A percentile compares a stretch with the other conserved stretches of the same genome.
Conservation (phyloP, 768 basidiomycete species). For the Tricholoma sp. region DNA sequence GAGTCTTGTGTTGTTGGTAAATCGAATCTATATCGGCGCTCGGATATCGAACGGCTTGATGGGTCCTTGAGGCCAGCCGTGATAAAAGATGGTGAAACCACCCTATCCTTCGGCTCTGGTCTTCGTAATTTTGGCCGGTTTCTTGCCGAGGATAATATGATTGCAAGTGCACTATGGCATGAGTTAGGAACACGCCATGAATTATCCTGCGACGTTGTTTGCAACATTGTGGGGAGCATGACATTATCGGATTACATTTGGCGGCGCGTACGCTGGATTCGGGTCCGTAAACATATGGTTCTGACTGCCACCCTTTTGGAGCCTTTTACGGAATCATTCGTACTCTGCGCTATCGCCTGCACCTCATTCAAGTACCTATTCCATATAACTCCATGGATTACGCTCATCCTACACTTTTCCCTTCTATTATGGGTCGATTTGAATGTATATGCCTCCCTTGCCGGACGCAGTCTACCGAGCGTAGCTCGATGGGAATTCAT, state of each 20-base stretch:
- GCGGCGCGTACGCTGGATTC: conserved; percentile 93
- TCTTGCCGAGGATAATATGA: conserved; percentile 98
- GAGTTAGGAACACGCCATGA: conserved; percentile 86
- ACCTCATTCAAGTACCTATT: conserved; percentile 48
- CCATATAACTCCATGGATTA: conserved; percentile 48
- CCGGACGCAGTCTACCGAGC: conserved; percentile 54
- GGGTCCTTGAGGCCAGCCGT: conserved; percentile 52
- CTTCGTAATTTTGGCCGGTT: conserved; percentile 81
- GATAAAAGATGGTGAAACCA: conserved; percentile 10
- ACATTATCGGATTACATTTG: conserved; percentile 77
- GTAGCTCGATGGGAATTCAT: conserved; percentile 55
- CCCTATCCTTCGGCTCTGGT: conserved; percentile 38
- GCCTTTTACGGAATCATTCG: conserved; percentile 86
- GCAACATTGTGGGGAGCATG: conserved; percentile 89
- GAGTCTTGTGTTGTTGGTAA: conserved; percentile 98
- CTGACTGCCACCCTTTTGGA: conserved; percentile 81
- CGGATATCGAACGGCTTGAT: conserved; percentile 75
- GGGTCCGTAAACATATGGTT: conserved; percentile 94
- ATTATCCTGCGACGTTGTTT: conserved; percentile 85
- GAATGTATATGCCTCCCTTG: conserved; percentile 74
- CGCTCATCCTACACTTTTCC: conserved; percentile 54
- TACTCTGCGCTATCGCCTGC: conserved; percentile 62
- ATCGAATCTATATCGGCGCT: conserved; percentile 89
- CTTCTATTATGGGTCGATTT: conserved; percentile 78
- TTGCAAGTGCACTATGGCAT: conserved; percentile 89